Conservation (phyloP, 2,329 filamentous ascomycete species). For the Malbranchea cinnamomea region DNA sequence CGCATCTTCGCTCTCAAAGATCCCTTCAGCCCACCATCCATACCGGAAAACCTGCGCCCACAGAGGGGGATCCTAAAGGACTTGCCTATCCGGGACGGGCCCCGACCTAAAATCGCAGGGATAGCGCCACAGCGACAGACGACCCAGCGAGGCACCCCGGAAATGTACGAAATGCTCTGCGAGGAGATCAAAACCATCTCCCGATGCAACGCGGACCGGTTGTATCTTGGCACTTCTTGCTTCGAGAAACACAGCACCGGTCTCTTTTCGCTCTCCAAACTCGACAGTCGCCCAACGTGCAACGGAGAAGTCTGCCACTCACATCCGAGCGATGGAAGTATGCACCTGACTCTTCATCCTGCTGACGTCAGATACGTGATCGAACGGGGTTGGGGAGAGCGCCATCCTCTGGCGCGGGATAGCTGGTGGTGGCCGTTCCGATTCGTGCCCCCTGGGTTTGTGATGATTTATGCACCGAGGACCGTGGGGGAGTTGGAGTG, state of each 20-base stretch:
- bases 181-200: conserved; percentile 39
- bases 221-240: conserved; percentile 54
- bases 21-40: conserved; percentile 45
- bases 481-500: conserved; percentile 51
- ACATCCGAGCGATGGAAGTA: conserved; percentile 58
- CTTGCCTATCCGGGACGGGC: conserved; percentile 48
- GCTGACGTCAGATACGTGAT: conserved; percentile 59
- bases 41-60: conserved; percentile 38
- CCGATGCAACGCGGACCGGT: conserved; percentile 28
- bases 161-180: conserved; percentile 42
- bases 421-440: conserved; percentile 49
- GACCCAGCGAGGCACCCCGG: conserved; percentile 44
- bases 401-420: conserved; percentile 39
- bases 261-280: conserved; percentile 45
- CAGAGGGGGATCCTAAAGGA: conserved; percentile 43
- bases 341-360: conserved; percentile 70
- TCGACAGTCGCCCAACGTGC: conserved; percentile 13
- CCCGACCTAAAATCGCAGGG: conserved; percentile 53
- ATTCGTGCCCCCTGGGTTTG: conserved; percentile 59
- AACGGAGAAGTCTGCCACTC: conserved; percentile 73
- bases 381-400: conserved; percentile 63
- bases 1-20: conserved; percentile 56
- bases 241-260: conserved; percentile 72
- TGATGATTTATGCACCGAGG: conserved; percentile 70
- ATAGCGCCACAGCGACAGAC: conserved; percentile 72